Conservation (phyloP, 257 asterid species). For the Buddleja alternifolia region DNA sequence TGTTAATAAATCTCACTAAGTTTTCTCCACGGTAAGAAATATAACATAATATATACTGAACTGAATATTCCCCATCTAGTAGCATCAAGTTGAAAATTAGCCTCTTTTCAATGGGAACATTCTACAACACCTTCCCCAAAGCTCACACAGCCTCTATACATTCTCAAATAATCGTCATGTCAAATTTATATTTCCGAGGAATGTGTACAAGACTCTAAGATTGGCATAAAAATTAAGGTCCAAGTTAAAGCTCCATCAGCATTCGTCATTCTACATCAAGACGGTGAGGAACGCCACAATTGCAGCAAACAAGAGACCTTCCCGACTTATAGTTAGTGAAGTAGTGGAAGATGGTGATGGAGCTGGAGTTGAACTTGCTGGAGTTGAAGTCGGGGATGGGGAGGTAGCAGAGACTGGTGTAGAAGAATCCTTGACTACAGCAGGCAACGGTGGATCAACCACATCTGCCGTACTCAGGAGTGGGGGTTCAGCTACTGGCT, state of each 20-base stretch:
- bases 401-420: slow-evolving; percentile 3
- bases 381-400: neutral
- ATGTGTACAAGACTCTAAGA: neutral
- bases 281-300: slow-evolving; percentile 32
- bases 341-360: slow-evolving; percentile 31
- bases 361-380: slow-evolving; percentile 16
- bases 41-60: no score
- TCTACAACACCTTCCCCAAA: no score
- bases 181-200: no score
- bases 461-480: slow-evolving; percentile 42
- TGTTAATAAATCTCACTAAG: no score
- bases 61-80: no score
- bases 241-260: neutral
- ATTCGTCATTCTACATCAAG: slow-evolving; percentile 20
- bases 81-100: no score
- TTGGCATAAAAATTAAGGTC: neutral
- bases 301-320: slow-evolving; percentile 27
- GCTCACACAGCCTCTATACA: no score
- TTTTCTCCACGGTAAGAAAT: no score
- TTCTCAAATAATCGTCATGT: no score
- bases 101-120: no score
- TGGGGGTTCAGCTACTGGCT: slow-evolving; percentile 51
- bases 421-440: slow-evolving; percentile 34
- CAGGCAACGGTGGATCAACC: slow-evolving; percentile 58
- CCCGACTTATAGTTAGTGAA: slow-evolving; percentile 10